Evolutionary conservation across 1,139 yeast species (phyloP).

Genomic region (Lodderomyces theae): DNA sequence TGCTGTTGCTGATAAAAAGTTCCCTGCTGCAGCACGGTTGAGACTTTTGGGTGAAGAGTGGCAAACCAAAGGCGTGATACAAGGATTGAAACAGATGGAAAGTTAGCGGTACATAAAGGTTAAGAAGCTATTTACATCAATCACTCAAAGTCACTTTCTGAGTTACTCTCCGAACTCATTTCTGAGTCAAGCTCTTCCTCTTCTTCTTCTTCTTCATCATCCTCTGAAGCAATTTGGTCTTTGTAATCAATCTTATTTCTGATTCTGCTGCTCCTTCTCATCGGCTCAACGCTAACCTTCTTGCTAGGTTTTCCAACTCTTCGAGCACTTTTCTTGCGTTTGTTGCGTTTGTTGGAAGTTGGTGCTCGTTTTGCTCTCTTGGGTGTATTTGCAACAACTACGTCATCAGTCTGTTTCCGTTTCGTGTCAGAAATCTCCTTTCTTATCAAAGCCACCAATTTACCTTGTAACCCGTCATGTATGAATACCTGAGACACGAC

Average conservation of each 20-base stretch:
- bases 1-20: conserved; percentile 46
- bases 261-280: conserved; percentile 46
- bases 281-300: conserved; percentile 18
- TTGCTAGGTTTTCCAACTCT: conserved; percentile 2
- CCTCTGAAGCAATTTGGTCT: conserved; percentile 22
- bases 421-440: conserved; percentile 20
- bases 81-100: conserved; percentile 53
- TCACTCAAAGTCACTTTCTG: conserved; percentile 2
- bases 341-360: conserved; percentile 1
- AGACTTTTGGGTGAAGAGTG: conserved; percentile 78
- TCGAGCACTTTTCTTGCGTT: not conserved
- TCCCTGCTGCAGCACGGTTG: conserved; percentile 77
- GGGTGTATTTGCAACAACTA: not conserved
- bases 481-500: conserved; percentile 49
- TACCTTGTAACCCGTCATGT: conserved; percentile 38
- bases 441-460: conserved; percentile 26
- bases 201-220: too few species aligned
- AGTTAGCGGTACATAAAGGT: conserved; percentile 17
- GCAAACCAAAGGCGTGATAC: conserved; percentile 43
- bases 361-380: conserved; percentile 6
- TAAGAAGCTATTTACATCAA: not conserved
- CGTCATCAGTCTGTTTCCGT: conserved; percentile 14
- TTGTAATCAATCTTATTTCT: conserved; percentile 40
- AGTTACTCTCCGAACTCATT: conserved; percentile 1
- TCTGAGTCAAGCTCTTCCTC: conserved; percentile 8